phyloP scores from a whole-genome alignment of 139 green algal genomes.

The Ettlia oleoabundans region DNA sequence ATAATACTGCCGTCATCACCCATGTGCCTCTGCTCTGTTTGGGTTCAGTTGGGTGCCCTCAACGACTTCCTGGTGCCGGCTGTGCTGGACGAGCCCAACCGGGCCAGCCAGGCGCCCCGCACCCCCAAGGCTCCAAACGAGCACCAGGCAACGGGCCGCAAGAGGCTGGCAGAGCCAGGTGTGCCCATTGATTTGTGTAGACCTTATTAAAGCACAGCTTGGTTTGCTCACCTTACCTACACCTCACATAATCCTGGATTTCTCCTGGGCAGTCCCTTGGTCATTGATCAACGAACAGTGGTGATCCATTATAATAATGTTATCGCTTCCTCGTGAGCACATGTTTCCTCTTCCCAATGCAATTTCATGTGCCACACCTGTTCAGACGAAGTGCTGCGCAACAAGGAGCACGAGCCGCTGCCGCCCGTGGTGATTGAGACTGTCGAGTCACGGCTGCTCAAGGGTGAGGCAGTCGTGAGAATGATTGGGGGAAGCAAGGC shows the following conservation, averaged over 20 bases:
- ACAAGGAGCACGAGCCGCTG: conserved; percentile 30
- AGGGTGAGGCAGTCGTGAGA: not conserved
- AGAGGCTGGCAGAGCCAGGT: conserved; percentile 24
- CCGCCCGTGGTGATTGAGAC: conserved; percentile 22
- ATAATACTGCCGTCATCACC: too few species aligned
- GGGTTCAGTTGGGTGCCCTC: conserved; percentile 38
- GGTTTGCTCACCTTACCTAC: too few species aligned
- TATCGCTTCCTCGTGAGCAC: too few species aligned
- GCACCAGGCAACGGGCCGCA: not conserved
- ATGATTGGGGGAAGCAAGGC: too few species aligned
- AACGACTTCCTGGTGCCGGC: conserved; percentile 55
- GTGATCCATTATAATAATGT: too few species aligned
- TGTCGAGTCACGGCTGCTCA: conserved; percentile 2
- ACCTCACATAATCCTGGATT: too few species aligned
- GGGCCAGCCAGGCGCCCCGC: not conserved
- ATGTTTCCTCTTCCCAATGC: too few species aligned
- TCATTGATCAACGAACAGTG: too few species aligned
- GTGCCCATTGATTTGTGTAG: not conserved
- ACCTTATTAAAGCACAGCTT: too few species aligned
- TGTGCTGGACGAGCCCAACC: conserved; percentile 1
- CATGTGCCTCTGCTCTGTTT: not conserved
- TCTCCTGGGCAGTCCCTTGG: too few species aligned
- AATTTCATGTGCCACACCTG: not conserved
- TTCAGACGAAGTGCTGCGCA: conserved; percentile 20
- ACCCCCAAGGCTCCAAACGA: conserved; percentile 1